Evolutionary conservation across 2,329 filamentous ascomycete species (phyloP), one percentile per base, ranked within the genome.

Genomic region (Paracoccidioides brasiliensis): DNA sequence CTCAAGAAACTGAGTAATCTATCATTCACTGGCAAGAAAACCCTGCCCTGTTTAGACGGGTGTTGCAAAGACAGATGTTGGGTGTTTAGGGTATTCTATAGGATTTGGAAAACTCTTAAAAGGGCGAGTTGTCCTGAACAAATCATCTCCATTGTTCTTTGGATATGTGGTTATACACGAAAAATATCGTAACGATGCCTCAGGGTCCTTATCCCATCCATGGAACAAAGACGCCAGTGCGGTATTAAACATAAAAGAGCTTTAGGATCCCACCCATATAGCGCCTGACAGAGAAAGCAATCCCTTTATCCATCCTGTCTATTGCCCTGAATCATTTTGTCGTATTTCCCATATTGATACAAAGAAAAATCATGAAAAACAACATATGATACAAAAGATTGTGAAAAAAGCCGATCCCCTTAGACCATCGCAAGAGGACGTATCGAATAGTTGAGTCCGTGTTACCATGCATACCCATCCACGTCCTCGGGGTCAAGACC

Each of bases 401-500:
- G 33, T 0, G 28, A 48, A n/a, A 9, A 33, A 6, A 6, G 5
- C 8, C 22, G 8, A 8, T 32, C 12, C 14, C 32, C 22, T 22
- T 22, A 22, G 22, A 22, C 22, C 22, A 22, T 2, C 10, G 14
- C 28, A 4, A 8, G 33, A n/a, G 22, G 35, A 28, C 40, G 35
- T 30, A 9, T 10, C 5, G n/a, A 6, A 37, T 40, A 12, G 9
- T 9, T 10, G 9, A 12, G 33, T 14, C 28, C 43, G 14, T 7
- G 9, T 61, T 55, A 69, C 66, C 66, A 69, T 10, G 66, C 66
- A 55, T 67, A 65, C 4, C 49, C 56, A 15, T 46, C 43, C 15
- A 59, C 62, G 22, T 61, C 62, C 9, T 71, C 70, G 45, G 72
- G 68, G 37, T 76, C 74, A 43, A 74, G 71, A 7, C 77, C 79